Percentiles rank a stretch among this genome's conserved stretches.
These are phyloP conservation scores for Gynochthodes officinalis DNA, from an alignment of 257 asterid genomes.

Conservation along the genomic window DNA sequence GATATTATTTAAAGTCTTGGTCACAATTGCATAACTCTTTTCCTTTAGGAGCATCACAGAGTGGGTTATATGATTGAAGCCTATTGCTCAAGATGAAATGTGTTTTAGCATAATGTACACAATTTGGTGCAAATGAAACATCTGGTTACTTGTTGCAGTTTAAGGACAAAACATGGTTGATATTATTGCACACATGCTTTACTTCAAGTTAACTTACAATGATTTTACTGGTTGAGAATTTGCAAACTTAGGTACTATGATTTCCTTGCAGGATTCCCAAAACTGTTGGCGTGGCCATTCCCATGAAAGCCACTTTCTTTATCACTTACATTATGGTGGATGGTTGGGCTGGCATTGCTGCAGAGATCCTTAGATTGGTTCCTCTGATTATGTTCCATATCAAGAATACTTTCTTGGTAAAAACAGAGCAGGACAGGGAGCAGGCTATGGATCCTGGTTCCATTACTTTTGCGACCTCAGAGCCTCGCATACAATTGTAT, in stretches of 20 bases:
- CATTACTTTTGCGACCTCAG: constrained; percentile 42
- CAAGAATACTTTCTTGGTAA: constrained; percentile 61
- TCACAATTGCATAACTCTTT: not conserved
- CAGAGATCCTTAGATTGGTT: constrained; percentile 62
- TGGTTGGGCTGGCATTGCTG: constrained; percentile 92
- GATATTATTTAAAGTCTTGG: no score
- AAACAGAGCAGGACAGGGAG: constrained; percentile 68
- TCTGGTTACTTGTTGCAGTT: not conserved
- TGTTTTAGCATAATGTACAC: not conserved
- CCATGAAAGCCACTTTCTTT: constrained; percentile 88
- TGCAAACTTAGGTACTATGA: not conserved
- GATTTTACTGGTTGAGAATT: not conserved
- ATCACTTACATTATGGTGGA: constrained; percentile 85
- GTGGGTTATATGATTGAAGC: not conserved
- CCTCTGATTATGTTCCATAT: constrained; percentile 65
- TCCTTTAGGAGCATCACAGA: not conserved
- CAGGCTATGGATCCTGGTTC: constrained; percentile 76
- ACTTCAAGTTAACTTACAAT: not conserved
- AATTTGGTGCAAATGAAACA: not conserved
- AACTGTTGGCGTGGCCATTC: constrained; percentile 74
- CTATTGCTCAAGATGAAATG: not conserved
- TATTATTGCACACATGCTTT: not conserved
- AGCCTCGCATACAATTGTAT: constrained; percentile 79
- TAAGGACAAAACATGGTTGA: not conserved
- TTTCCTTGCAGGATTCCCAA: constrained; percentile 62